Evolutionary conservation across 2,329 filamentous ascomycete species (phyloP), one percentile per base, ranked within the genome.

Genomic region (Aspergillus flavus): DNA sequence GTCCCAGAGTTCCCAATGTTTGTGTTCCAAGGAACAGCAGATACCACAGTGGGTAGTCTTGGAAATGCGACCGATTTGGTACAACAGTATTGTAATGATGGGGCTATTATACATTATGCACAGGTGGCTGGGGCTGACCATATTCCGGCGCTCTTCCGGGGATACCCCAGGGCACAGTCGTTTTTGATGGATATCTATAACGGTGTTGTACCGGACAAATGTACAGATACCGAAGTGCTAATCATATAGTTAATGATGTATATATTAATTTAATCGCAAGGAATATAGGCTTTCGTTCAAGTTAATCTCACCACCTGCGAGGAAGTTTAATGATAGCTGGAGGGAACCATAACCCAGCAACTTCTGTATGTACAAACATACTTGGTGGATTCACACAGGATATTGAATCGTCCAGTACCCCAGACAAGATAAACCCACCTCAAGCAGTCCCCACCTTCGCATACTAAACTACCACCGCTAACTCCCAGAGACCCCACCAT

Each of bases 1-100:
- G 30, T 52, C 19, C 59, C 54, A 1, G 19, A 43, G 19, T 61
- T 61, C 10, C 59, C 59, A 2, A 11, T 61, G 16, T 61, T 50
- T 16, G 19, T 57, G 34, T 61, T 43, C 41, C 55, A 52, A 32
- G 59, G 59, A 10, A 57, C 59, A 2, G 45, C 14, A 2, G 54
- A 57, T 34, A 45, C 52, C 16, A 32, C 57, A 3, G 53, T 53
- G 1, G 54, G 36, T 19, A 7, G 16, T 10, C 36, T 61, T 26
- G 59, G 55, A 19, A 41, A 57, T 9, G 43, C 28, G 6, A 30
- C 28, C 34, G 45, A 54, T 2, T 26, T 61, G 59, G 59, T 57
- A 32, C 6, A 45, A 26, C 19, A 39, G 21, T 57, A n/a, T 19
- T 61, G 59, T n/a, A 12, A n/a, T 5, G 30, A 26, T 39, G 45